Evolutionary conservation across 495 filamentous ascomycete species (phyloP), one percentile per base, ranked within the genome.

Genomic region (Aspergillus carlsbadensis): DNA sequence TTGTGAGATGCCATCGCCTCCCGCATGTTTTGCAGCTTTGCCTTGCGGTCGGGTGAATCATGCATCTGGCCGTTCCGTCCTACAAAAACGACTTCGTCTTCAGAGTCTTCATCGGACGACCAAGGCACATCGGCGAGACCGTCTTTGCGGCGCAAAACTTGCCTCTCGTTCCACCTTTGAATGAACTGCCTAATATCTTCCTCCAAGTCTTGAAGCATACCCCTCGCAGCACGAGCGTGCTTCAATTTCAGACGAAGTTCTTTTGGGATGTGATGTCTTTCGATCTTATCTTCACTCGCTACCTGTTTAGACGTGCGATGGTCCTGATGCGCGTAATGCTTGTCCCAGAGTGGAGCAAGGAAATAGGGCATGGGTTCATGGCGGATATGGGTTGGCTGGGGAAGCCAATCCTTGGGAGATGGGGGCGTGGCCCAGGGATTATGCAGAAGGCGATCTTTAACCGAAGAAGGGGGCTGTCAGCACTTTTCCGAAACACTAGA

Each of bases 71-170:
- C 87, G 62, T 90, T 86, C 5, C 88, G 78, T 1, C 91, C 92
- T 10, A 96, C 85, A 68, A 96, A 97, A 3, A 97, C 91, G 60
- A 98, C 91, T 71, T 98, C 93, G 54, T 96, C 92, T 62, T 95
- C 91, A 35, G 87, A 77, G 48, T 77, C 75, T 18, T 75, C 86
- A 18, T 79, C 83, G 14, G 77, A 70, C 17, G 83, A 78, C 17
- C 77, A 73, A 15, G 79, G 67, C 1, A 67, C 75, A 52, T 81
- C 77, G 6, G 78, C 77, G 34, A 74, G 70, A 0, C 76, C 79
- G 29, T 84, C 78, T 46, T 75, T 67, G 46, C 56, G 57, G 3
- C 71, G 58, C 39, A 69, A 56, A 1, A 70, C 61, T 34, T 75
- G 73, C 54, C 74, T 74, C 37, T 75, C 76, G 53, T 83, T 76